Conservation (phyloP, 768 basidiomycete species). For the Trametes cinnabarina region DNA sequence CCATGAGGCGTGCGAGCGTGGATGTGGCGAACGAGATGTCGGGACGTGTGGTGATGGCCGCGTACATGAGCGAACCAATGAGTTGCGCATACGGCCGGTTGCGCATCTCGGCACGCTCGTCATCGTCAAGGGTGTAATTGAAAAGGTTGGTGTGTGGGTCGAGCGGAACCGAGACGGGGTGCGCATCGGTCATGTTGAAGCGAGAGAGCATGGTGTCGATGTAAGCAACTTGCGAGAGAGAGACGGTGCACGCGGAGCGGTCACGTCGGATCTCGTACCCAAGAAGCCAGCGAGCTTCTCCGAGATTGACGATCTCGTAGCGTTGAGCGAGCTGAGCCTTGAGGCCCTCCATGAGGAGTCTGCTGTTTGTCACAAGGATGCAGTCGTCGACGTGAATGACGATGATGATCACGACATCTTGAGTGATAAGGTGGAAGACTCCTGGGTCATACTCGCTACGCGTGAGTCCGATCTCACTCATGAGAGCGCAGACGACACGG, state of each 20-base stretch:
- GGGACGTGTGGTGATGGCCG: constrained; percentile 26
- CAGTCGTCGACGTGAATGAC: constrained; percentile 22
- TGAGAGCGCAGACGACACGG: constrained; percentile 1
- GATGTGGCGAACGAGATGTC: constrained; percentile 30
- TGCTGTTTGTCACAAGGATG: neutral
- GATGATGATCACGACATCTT: neutral
- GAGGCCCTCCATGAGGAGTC: neutral
- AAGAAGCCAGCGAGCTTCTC: constrained; percentile 16
- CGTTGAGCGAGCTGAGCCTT: neutral
- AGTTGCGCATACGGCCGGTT: constrained; percentile 16
- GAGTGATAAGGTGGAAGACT: constrained; percentile 2
- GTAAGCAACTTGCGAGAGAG: constrained; percentile 14
- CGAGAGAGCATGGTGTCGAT: constrained; percentile 16
- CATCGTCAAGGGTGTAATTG: neutral
- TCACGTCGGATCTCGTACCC: constrained; percentile 21
- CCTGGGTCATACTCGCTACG: constrained; percentile 11
- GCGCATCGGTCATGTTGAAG: constrained; percentile 5
- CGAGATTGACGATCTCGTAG: constrained; percentile 16
- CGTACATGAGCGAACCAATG: constrained; percentile 33
- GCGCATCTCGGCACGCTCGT: neutral
- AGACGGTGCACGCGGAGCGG: constrained; percentile 3
- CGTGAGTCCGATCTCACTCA: constrained; percentile 8
- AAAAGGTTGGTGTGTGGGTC: neutral
- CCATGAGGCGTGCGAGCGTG: constrained; percentile 21
- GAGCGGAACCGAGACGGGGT: constrained; percentile 4